These are phyloP conservation scores for Phellopilus nigrolimitatus DNA, from an alignment of 1,284 basidiomycete genomes.

Conservation along the genomic window DNA sequence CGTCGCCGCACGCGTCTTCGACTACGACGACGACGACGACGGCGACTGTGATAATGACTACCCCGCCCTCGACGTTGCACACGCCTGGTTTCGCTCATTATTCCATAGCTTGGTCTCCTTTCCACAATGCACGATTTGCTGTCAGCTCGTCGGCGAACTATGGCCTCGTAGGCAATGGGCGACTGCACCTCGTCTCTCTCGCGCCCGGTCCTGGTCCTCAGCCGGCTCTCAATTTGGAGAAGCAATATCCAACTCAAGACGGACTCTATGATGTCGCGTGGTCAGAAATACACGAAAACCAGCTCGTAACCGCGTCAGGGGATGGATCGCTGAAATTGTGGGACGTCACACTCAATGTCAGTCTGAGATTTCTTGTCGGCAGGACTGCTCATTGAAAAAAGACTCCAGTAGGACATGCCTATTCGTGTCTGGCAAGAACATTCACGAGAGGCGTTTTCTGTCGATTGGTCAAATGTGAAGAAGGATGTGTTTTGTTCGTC, in stretches of 20 bases:
- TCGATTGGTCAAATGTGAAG: constrained; percentile 95
- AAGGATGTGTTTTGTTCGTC: constrained; percentile 88
- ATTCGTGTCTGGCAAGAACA: constrained; percentile 94
- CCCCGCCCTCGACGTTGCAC: constrained; percentile 49
- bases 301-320: constrained; percentile 84
- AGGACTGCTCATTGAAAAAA: constrained; percentile 28
- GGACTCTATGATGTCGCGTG: constrained; percentile 90
- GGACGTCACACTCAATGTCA: constrained; percentile 84
- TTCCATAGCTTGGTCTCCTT: constrained; percentile 86
- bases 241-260: constrained; percentile 89
- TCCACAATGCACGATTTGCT: constrained; percentile 78
- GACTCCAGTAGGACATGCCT: constrained; percentile 67
- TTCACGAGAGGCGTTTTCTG: constrained; percentile 86
- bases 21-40: no score
- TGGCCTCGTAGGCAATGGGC: constrained; percentile 91
- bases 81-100: constrained; percentile 90
- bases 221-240: constrained; percentile 52
- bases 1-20: no score
- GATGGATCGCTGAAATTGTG: constrained; percentile 91
- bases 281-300: constrained; percentile 94
- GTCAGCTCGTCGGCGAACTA: constrained; percentile 92
- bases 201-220: constrained; percentile 42
- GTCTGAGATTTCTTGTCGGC: constrained; percentile 11
- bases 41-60: constrained; percentile 10
- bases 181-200: constrained; percentile 67